These are phyloP conservation scores for Pinus tabuliformis DNA, from an alignment of 75 land plant genomes.

Conservation along the genomic window DNA sequence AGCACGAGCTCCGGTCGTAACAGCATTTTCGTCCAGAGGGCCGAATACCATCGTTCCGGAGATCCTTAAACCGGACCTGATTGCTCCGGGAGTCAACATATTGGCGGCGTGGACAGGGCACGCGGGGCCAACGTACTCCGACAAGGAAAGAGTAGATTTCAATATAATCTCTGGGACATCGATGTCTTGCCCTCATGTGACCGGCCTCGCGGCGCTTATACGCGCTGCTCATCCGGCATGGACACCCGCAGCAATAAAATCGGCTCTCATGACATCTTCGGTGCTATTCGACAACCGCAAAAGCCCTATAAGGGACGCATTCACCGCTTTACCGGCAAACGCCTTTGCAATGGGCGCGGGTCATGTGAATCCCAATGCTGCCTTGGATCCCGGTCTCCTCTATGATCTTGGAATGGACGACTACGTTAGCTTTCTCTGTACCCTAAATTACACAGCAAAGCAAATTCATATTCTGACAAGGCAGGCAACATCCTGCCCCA, in stretches of 20 bases:
- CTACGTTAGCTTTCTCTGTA: conserved; percentile 23
- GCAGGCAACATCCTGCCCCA: background rate
- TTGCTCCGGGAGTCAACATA: conserved; percentile 42
- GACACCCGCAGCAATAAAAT: conserved; percentile 33
- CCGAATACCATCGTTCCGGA: conserved; percentile 29
- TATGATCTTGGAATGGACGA: conserved; percentile 15
- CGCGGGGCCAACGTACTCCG: background rate
- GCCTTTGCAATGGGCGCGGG: conserved; percentile 21
- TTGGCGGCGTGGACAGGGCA: conserved; percentile 39
- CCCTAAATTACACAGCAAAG: background rate
- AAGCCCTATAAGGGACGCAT: background rate
- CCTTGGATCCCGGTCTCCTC: conserved; percentile 15
- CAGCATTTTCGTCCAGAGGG: conserved; percentile 58
- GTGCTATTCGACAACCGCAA: background rate
- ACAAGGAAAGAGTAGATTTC: conserved; percentile 11
- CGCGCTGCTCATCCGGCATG: conserved; percentile 22
- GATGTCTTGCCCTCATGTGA: conserved; percentile 38
- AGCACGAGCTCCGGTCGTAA: conserved; percentile 46
- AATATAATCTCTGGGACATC: conserved; percentile 53
- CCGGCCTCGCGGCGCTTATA: conserved; percentile 25
- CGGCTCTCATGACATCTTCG: conserved; percentile 34
- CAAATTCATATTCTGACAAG: conserved; percentile 7
- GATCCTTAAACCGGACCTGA: conserved; percentile 50
- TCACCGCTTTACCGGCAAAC: conserved; percentile 7
- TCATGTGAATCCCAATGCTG: conserved; percentile 7